Conservation (phyloP, 2,329 filamentous ascomycete species). For the Falciphora oryzae region DNA sequence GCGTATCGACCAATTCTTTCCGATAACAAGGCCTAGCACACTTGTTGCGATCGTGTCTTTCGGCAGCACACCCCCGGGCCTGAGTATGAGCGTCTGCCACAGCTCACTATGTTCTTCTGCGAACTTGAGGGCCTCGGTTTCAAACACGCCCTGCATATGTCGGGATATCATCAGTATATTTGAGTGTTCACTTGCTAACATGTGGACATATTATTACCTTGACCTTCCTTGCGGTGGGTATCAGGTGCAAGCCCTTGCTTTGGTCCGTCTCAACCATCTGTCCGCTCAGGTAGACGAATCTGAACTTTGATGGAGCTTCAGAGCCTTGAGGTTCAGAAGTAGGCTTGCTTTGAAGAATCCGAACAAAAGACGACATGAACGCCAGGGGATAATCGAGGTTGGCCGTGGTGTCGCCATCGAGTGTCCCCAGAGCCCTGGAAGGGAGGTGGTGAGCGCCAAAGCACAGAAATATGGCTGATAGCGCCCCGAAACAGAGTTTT, state of each 20-base stretch:
- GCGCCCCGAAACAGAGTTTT: background rate
- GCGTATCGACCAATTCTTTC: conserved; percentile 4
- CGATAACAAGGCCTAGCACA: conserved; percentile 1
- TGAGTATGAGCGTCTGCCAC: conserved; percentile 7
- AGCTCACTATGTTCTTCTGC: background rate
- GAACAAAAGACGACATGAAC: conserved; percentile 1
- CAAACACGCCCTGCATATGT: background rate
- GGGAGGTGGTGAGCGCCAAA: background rate
- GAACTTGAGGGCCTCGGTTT: conserved; percentile 3
- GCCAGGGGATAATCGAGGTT: conserved; percentile 6
- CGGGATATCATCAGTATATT: background rate
- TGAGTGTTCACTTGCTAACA: background rate
- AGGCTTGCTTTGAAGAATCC: background rate
- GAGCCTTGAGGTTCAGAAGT: background rate
- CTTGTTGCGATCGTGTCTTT: conserved; percentile 6
- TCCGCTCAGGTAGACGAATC: conserved; percentile 7
- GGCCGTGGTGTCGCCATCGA: conserved; percentile 5
- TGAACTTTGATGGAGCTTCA: background rate
- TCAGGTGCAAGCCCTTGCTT: conserved; percentile 1
- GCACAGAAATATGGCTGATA: background rate
- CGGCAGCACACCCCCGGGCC: conserved; percentile 4
- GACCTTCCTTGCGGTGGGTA: background rate
- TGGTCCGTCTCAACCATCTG: conserved; percentile 6
- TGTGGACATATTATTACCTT: background rate
- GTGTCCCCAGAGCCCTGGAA: conserved; percentile 3